Base-by-base conservation (phyloP, 805 yeast species). In the Tetrapisispora taiwanensis region DNA sequence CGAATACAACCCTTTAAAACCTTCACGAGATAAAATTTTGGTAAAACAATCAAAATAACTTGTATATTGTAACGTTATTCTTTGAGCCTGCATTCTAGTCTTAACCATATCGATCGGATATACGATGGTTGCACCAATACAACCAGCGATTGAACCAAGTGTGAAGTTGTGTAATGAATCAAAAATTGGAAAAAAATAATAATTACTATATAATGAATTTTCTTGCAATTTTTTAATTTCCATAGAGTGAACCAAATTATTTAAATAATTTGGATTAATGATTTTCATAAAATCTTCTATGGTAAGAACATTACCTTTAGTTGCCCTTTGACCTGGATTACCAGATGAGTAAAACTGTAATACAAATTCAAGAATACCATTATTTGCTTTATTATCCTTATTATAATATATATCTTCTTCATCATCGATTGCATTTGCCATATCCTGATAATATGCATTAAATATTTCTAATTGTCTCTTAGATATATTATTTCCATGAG, bases 1-100 rank as follows among this genome's bases (percentile, higher is more conserved):
- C 5, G 95, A 82, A 65, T 90, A 90, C 46, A 90, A 73, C 8
- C 97, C 97, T 54, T 72, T 69, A 40, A 83, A 57, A 42, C 97
- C 97, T 67, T 90, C 97, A 48, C 74, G 72, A 36, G 70, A 66
- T 19, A 89, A 49, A 36, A 89, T 87, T 58, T 88, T 87, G 37
- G 72, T 67, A 62, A 89, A 81, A 67, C 97, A 92, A 62, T 90
- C 97, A 20, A 80, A 48, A 8, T 95, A 88, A 56, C 84, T 87
- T 49, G 75, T 76, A 66, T 90, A 90, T 39, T 79, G 68, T 1
- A 81, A 67, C 41, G 76, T 71, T 48, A 78, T 77, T 52, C 87
- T 77, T 69, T 90, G 97, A 48, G 95, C 95, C 68, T 90, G 98
- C 95, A 90, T 87, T 64, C 97, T 78, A 5, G 98, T 90, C 68